Conservation (phyloP, 768 basidiomycete genomes). For the Pseudohyphozyma bogoriensis region DNA sequence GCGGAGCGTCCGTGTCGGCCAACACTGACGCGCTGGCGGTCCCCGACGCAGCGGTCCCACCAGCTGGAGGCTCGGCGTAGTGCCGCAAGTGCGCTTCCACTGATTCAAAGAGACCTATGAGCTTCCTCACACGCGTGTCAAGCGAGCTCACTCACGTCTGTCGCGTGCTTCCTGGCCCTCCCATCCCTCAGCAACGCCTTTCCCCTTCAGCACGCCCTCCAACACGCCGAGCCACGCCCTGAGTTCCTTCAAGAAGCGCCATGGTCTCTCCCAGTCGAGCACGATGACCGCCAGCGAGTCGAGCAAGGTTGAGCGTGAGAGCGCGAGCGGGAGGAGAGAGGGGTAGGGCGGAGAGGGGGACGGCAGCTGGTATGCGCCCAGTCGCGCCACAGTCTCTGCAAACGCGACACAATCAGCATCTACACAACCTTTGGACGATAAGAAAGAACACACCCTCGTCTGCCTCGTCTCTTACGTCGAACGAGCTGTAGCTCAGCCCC, state of each 20-base stretch:
- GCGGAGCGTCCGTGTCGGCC: conserved; percentile 46
- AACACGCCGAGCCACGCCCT: conserved; percentile 78
- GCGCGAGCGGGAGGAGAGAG: conserved; percentile 21
- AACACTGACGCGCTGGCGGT: conserved; percentile 1
- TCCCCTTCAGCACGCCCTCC: conserved; percentile 49
- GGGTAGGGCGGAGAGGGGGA: conserved; percentile 18
- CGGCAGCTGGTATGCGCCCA: conserved; percentile 26
- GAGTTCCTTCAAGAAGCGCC: conserved; percentile 78
- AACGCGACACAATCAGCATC: background rate
- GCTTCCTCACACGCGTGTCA: no score
- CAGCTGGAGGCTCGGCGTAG: conserved; percentile 24
- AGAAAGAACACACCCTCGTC: conserved; percentile 64
- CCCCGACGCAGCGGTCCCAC: background rate
- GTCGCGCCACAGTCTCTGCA: conserved; percentile 71
- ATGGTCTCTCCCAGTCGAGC: conserved; percentile 91
- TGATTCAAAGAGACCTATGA: no score
- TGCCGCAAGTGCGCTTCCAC: conserved; percentile 19
- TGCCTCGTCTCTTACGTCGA: conserved; percentile 79
- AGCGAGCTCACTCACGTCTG: conserved; percentile 56
- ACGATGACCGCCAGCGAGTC: conserved; percentile 73
- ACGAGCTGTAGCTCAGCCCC: conserved; percentile 84
- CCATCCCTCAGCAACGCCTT: conserved; percentile 10
- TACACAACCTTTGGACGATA: background rate
- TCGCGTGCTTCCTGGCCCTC: conserved; percentile 64
- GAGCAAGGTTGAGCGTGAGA: conserved; percentile 40